These are phyloP conservation scores for Claviceps paspali DNA, from an alignment of 2,329 filamentous ascomycete species.

Conservation along the genomic window DNA sequence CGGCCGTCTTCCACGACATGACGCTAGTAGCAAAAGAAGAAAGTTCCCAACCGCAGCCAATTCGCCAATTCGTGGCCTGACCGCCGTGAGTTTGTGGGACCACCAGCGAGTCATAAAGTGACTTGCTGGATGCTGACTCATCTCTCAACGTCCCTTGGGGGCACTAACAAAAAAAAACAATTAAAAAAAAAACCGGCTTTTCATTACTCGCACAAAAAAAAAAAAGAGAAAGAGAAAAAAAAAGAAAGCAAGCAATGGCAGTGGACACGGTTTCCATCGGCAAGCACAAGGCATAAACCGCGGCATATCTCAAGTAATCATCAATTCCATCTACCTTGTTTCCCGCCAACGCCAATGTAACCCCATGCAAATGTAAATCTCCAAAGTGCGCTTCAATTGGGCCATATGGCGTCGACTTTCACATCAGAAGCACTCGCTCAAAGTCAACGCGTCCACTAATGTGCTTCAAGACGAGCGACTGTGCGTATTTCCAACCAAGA, in stretches of 20 bases:
- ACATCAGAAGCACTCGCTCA: background rate
- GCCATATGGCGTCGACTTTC: background rate
- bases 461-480: background rate
- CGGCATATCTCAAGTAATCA: constrained; percentile 3
- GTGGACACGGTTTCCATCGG: background rate
- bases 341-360: constrained; percentile 8
- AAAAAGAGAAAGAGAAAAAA: too few relatives aligned
- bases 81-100: constrained; percentile 1
- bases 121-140: too few relatives aligned
- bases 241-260: background rate
- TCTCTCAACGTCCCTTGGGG: too few relatives aligned
- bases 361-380: constrained; percentile 1
- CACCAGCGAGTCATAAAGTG: too few relatives aligned
- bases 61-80: constrained; percentile 2
- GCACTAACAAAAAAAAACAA: too few relatives aligned
- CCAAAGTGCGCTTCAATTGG: background rate
- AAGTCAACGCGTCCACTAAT: background rate
- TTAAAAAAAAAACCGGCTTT: too few relatives aligned
- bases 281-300: background rate
- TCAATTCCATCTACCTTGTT: constrained; percentile 9
- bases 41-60: too few relatives aligned
- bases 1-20: too few relatives aligned
- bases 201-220: too few relatives aligned
- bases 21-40: too few relatives aligned
- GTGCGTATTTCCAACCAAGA: constrained; percentile 2